These are phyloP conservation scores for Bretschneidera sinensis DNA, from an alignment of 345 rosid species.

Conservation along the genomic window DNA sequence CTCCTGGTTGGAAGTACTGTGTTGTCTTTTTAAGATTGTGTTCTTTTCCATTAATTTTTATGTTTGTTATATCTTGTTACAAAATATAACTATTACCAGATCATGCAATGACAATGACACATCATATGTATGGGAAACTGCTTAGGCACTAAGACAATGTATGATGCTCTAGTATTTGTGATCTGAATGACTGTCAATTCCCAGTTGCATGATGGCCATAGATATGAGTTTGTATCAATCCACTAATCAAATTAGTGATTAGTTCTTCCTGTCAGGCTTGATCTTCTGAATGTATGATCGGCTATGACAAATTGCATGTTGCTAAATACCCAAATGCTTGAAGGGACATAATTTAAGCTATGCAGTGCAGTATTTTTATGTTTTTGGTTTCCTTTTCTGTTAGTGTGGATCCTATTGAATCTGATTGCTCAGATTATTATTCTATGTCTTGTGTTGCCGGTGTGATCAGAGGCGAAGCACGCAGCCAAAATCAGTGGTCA, in stretches of 20 bases:
- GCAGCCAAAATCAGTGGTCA: conserved; percentile 35
- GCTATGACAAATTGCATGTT: neutral
- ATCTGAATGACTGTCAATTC: no score
- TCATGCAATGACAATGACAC: no score
- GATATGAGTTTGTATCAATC: no score
- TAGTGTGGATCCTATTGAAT: conserved; percentile 3
- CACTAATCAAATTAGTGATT: no score
- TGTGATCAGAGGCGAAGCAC: conserved; percentile 41
- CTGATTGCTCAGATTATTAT: conserved; percentile 1
- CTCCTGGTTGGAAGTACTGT: no score
- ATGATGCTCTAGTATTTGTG: no score
- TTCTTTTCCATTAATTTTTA: no score
- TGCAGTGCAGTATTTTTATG: neutral
- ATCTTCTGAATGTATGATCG: neutral
- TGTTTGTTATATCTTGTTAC: no score
- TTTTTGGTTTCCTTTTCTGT: neutral
- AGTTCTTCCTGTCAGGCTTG: neutral
- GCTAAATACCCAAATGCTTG: neutral
- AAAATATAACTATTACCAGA: no score
- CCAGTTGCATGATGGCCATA: no score
- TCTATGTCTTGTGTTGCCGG: neutral
- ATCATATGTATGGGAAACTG: no score
- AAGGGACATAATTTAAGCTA: neutral
- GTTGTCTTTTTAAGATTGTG: no score
- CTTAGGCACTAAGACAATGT: neutral